A percentile compares a stretch with the other conserved stretches of the same genome.
Conservation (phyloP, 169 alveolate genomes). For the Besnoitia besnoiti region DNA sequence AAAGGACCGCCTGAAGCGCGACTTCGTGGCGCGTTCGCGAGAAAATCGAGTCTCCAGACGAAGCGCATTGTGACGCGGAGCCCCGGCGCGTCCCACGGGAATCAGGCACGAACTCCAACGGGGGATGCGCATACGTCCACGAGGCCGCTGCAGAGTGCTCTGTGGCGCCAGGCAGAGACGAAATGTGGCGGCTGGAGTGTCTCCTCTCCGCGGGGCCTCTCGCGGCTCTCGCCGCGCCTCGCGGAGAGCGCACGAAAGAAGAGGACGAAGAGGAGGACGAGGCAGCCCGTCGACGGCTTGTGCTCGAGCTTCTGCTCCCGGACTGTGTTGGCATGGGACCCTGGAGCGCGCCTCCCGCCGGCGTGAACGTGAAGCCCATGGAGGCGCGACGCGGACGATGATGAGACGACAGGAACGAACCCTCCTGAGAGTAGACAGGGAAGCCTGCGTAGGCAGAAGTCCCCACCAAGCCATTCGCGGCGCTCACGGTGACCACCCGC, state of each 20-base stretch:
- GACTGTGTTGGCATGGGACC: not conserved
- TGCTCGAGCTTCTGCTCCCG: not conserved
- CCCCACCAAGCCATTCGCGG: not conserved
- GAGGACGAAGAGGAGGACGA: not conserved
- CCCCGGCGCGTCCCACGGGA: not conserved
- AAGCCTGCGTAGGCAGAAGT: not conserved
- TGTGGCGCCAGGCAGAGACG: not conserved
- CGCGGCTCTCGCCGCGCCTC: not conserved
- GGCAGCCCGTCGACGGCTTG: not conserved
- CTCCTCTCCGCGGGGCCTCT: not conserved
- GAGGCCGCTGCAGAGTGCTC: not conserved
- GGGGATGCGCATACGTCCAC: not conserved
- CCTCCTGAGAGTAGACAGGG: not conserved
- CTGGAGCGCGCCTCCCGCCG: not conserved
- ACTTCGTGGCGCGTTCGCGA: not conserved
- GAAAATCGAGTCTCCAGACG: not conserved
- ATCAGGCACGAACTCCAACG: not conserved
- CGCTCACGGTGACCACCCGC: not conserved
- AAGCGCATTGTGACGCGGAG: not conserved
- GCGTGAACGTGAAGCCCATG: slow-evolving; percentile 15
- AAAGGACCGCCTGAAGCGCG: not conserved
- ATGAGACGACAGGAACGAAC: not conserved
- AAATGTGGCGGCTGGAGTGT: not conserved
- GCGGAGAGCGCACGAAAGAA: too few species aligned
- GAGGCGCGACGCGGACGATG: not conserved